Base-by-base conservation (phyloP, 345 rosid species). In the Populus tremula region DNA sequence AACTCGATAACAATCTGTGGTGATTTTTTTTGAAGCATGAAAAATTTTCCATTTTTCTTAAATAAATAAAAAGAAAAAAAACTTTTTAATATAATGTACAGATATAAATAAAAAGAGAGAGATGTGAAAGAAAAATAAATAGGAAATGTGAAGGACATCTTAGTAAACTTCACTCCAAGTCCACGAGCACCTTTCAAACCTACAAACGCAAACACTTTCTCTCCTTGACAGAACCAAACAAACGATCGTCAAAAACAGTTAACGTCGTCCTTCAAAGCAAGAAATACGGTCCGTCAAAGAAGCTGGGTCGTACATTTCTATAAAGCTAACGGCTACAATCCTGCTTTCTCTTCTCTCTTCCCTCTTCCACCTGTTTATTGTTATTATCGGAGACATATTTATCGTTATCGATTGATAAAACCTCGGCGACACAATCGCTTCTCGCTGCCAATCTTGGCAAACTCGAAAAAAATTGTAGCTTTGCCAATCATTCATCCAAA, bases 301-400 rank as follows among this genome's bases (percentile, higher is more conserved):
- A 75, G 82, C 78, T 61, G 80, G 76, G 85, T 80, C 85, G 79
- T 49, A 38, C 72, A 9, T 43, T 41, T 49, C 45, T 76, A 85
- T 53, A 80, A 84, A 80, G 83, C 85, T 85, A 90, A 87, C 89
- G 91, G 93, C 90, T 84, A 82, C 77, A 69, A 67, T 67, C 1
- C 13, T 73, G 56, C 70, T 53, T 27, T 63, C 18, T 47, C 4
- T 64, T 17, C 17, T n/a, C 70, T 25, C 43, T 23, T 76, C 61
- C 53, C 81, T 69, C 77, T 63, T 50, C 5, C 62, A 12, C 67
- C 13, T 9, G 45, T 41, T 41, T 2, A 41, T 41, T 33, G 8
- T 18, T 21, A 6, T 12, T 47, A 68, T 70, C 84, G 81, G 71
- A 76, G 84, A 62, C 64, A 67, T 41, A 79, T 59, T 65, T 18